Evolutionary conservation across 73 alveolate genomes (phyloP), one percentile per base, ranked within the genome.

Genomic region (Diophrys appendiculata): DNA sequence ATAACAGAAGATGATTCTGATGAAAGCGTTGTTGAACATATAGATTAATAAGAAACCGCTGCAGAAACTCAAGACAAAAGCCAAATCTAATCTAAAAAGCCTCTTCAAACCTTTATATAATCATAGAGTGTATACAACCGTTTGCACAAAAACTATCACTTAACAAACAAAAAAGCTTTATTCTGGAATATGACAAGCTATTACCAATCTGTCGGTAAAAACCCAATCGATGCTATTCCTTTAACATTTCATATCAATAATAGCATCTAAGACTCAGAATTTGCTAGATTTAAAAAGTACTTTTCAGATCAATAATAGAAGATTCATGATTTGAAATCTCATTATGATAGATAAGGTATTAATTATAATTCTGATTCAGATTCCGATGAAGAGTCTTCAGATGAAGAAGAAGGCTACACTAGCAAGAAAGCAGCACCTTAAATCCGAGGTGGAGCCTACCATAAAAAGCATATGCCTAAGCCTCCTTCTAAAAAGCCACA

Each of bases 111-210:
- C n/a, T n/a, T n/a, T n/a, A n/a, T n/a, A 23, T 70, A 78, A 5
- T n/a, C 23, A 5, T n/a, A 67, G 0, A 75, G 26, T 23, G 73
- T 83, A 56, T 94, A 94, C 75, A 91, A 88, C 81, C 82, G 83
- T 68, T 86, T 94, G 71, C 93, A 91, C 52, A 83, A 81, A 56
- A 94, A 91, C 69, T 81, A 72, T 67, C 93, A 91, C 72, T 79
- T 94, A 25, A 86, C 93, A 24, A 91, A 94, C 68, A 94, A 84
- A 84, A 84, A 84, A 69, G 83, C 76, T 28, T 53, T 84, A 31
- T 84, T 84, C 33, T 69, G 67, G 68, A 84, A 84, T 68, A 68
- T 84, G 87, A 52, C 83, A 27, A 81, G 78, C 33, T 77, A 56
- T 54, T 84, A 84, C 32, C 25, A 29, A 26, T 8, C 78, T 5